phyloP scores from a whole-genome alignment of 441 rosid species.

The Aquilaria agallochum region DNA sequence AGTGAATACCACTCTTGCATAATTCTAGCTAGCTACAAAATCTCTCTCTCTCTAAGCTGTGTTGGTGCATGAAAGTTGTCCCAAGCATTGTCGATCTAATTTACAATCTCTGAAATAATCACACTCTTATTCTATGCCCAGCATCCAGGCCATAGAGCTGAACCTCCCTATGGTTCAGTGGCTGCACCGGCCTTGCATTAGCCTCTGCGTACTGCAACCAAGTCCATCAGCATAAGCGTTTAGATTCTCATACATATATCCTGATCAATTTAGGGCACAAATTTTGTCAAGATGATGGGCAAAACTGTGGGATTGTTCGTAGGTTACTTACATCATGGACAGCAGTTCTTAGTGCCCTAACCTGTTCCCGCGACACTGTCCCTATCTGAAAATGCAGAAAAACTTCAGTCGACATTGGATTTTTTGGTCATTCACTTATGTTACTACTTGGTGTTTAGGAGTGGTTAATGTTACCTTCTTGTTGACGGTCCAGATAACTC shows the following conservation, averaged over 20 bases:
- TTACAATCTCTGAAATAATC: no score
- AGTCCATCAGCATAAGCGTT: not conserved
- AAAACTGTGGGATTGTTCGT: no score
- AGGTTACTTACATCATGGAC: conserved; percentile 49
- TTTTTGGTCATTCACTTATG: not conserved
- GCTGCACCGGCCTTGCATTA: conserved; percentile 58
- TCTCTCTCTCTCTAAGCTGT: no score
- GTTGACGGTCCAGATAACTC: conserved; percentile 52
- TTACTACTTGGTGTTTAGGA: not conserved
- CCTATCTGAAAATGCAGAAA: conserved; percentile 22
- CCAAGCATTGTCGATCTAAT: no score
- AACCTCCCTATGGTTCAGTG: conserved; percentile 29
- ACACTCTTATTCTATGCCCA: no score
- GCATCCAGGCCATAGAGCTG: conserved; percentile 15
- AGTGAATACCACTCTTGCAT: no score
- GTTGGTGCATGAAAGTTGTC: no score
- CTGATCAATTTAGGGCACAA: no score
- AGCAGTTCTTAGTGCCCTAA: conserved; percentile 30
- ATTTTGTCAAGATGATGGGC: no score
- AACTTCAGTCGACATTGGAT: not conserved
- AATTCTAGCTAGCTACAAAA: no score
- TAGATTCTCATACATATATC: no score
- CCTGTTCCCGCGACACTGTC: conserved; percentile 41
- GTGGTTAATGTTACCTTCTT: conserved; percentile 26
- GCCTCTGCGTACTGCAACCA: conserved; percentile 39